A percentile compares a stretch with the other conserved stretches of the same genome.
phyloP scores from a whole-genome alignment of 2,329 filamentous ascomycete species.

The Colletotrichum aenigma region DNA sequence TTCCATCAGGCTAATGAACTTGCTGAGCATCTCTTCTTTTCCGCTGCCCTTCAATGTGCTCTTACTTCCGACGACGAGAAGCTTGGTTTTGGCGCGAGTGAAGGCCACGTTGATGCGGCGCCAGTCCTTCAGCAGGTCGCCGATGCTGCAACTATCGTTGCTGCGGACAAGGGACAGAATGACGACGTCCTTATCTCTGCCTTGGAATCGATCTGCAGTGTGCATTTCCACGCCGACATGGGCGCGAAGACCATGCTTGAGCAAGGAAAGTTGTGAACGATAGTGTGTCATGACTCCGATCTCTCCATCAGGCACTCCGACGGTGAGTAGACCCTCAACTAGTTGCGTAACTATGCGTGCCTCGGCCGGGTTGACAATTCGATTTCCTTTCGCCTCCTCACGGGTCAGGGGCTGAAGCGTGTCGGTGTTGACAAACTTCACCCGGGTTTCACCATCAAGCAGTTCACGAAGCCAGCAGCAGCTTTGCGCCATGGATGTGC shows the following conservation, averaged over 20 bases:
- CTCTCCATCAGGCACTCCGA: conserved; percentile 74
- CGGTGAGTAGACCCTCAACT: conserved; percentile 76
- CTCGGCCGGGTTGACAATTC: conserved; percentile 89
- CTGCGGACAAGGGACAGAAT: conserved; percentile 87
- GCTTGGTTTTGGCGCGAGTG: conserved; percentile 88
- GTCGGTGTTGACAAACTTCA: conserved; percentile 91
- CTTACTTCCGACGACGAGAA: conserved; percentile 85
- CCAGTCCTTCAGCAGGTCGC: conserved; percentile 91
- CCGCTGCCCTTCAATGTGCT: conserved; percentile 76
- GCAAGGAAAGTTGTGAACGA: conserved; percentile 83
- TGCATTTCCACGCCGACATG: conserved; percentile 82
- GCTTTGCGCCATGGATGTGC: conserved; percentile 50
- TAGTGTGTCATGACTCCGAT: conserved; percentile 98
- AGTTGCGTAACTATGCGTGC: conserved; percentile 78
- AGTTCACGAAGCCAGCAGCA: conserved; percentile 80
- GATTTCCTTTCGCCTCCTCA: conserved; percentile 80
- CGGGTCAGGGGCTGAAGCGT: conserved; percentile 64
- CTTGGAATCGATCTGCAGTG: conserved; percentile 96
- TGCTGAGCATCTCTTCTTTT: conserved; percentile 76
- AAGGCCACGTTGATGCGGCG: conserved; percentile 94
- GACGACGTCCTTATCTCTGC: conserved; percentile 92
- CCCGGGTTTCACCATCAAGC: conserved; percentile 72
- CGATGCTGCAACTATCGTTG: conserved; percentile 83
- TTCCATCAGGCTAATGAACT: conserved; percentile 80
- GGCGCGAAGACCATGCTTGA: conserved; percentile 73